These are phyloP conservation scores for Podaxis pistillaris DNA, from an alignment of 768 basidiomycete genomes.

Conservation along the genomic window DNA sequence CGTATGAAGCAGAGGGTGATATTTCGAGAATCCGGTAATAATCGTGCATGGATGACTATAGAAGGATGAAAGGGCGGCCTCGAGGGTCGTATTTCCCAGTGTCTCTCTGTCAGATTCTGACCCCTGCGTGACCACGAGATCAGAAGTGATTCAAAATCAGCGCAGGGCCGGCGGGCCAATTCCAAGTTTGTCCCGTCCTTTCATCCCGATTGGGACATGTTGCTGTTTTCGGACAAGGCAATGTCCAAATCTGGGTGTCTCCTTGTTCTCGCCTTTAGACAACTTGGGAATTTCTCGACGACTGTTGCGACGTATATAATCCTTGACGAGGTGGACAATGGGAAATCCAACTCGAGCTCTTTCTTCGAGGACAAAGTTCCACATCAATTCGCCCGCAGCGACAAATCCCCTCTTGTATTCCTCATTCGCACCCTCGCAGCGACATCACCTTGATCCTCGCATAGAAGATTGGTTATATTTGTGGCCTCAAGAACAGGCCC, in stretches of 20 bases:
- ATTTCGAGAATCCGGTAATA: slow-evolving; percentile 63
- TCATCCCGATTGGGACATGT: slow-evolving; percentile 10
- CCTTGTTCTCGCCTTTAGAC: slow-evolving; percentile 17
- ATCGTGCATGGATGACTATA: slow-evolving; percentile 28
- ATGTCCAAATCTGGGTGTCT: slow-evolving; percentile 11
- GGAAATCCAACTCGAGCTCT: slow-evolving; percentile 5
- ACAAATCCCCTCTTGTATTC: not conserved
- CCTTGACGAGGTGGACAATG: slow-evolving; percentile 10
- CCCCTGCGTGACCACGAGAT: not conserved
- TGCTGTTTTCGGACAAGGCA: slow-evolving; percentile 17
- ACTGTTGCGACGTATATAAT: slow-evolving; percentile 14
- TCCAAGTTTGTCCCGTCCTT: slow-evolving; percentile 6
- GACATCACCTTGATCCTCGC: not conserved
- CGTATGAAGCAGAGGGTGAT: slow-evolving; percentile 42
- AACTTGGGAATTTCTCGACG: not conserved
- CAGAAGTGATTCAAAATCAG: not conserved
- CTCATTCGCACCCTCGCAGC: not conserved
- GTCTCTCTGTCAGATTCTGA: not conserved
- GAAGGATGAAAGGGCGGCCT: not conserved
- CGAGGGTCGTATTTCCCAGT: not conserved
- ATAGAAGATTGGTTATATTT: not conserved
- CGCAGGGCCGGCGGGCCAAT: not conserved
- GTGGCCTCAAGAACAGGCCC: not conserved
- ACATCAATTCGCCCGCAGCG: not conserved
- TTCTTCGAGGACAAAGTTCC: not conserved